phyloP scores from a whole-genome alignment of 2,329 filamentous ascomycete species.

The Penicillium sp. region DNA sequence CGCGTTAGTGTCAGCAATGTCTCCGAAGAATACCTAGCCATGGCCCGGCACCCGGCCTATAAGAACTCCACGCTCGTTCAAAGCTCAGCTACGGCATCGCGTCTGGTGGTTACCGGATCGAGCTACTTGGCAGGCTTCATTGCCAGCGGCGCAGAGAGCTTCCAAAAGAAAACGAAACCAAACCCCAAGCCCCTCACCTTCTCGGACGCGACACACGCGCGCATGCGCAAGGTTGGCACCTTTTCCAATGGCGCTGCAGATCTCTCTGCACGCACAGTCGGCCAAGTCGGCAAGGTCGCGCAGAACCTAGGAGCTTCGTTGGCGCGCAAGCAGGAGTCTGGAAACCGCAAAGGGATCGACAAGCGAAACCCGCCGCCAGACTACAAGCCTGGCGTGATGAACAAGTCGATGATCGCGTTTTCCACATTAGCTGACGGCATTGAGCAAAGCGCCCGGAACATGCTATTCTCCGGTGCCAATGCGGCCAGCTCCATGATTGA shows the following conservation, averaged over 20 bases:
- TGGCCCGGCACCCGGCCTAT: constrained; percentile 87
- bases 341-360: constrained; percentile 63
- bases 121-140: constrained; percentile 77
- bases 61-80: constrained; percentile 83
- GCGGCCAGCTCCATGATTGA: constrained; percentile 84
- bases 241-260: constrained; percentile 78
- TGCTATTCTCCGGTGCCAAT: constrained; percentile 72
- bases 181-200: constrained; percentile 82
- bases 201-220: constrained; percentile 77
- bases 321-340: constrained; percentile 60
- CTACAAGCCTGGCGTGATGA: constrained; percentile 90
- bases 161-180: constrained; percentile 78
- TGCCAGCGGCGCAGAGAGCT: constrained; percentile 74
- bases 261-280: constrained; percentile 82
- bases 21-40: constrained; percentile 66
- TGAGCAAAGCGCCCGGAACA: constrained; percentile 77
- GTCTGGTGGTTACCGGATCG: constrained; percentile 86
- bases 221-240: constrained; percentile 86
- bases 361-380: constrained; percentile 66
- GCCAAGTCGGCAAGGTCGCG: constrained; percentile 77
- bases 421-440: constrained; percentile 92
- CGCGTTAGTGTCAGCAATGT: constrained; percentile 51
- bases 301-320: constrained; percentile 85
- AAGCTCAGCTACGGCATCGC: constrained; percentile 83
- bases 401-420: constrained; percentile 96